Conservation (phyloP, 495 filamentous ascomycete genomes). For the Chaetomium cochliodes region DNA sequence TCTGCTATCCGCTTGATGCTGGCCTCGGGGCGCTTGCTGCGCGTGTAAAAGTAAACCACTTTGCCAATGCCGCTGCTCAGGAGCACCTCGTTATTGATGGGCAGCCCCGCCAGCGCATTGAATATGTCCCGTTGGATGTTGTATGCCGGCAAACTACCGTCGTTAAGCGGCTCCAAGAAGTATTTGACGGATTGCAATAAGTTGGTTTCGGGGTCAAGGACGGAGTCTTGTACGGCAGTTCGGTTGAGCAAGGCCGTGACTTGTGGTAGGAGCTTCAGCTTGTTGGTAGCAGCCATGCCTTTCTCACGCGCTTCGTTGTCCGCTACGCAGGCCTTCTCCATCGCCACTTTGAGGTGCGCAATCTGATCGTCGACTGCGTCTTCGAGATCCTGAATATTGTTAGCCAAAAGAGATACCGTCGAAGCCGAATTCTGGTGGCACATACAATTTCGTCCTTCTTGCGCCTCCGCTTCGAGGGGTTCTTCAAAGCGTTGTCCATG, state of each 20-base stretch:
- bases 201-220: slow-evolving; percentile 93
- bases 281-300: slow-evolving; percentile 80
- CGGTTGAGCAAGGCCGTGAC: slow-evolving; percentile 85
- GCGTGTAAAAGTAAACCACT: slow-evolving; percentile 93
- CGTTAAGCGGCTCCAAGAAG: slow-evolving; percentile 94
- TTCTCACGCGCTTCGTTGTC: slow-evolving; percentile 77
- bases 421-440: slow-evolving; percentile 19
- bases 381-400: slow-evolving; percentile 70
- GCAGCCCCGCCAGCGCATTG: slow-evolving; percentile 70
- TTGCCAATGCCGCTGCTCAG: slow-evolving; percentile 92
- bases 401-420: slow-evolving; percentile 21
- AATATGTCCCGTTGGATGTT: slow-evolving; percentile 96
- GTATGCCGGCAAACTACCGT: slow-evolving; percentile 90
- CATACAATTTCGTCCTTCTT: slow-evolving; percentile 87
- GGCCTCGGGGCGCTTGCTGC: slow-evolving; percentile 80
- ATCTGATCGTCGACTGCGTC: slow-evolving; percentile 86
- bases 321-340: slow-evolving; percentile 86
- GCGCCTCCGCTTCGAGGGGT: slow-evolving; percentile 72
- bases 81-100: slow-evolving; percentile 85
- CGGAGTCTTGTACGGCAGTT: slow-evolving; percentile 72
- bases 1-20: slow-evolving; percentile 92
- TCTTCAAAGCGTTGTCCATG: slow-evolving; percentile 84
- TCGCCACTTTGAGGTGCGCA: slow-evolving; percentile 78
- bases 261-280: slow-evolving; percentile 91
- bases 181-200: slow-evolving; percentile 91